Percentiles rank a stretch among this genome's conserved stretches.
phyloP scores from a whole-genome alignment of 2,329 filamentous ascomycete genomes.

The Biscogniauxia marginata region DNA sequence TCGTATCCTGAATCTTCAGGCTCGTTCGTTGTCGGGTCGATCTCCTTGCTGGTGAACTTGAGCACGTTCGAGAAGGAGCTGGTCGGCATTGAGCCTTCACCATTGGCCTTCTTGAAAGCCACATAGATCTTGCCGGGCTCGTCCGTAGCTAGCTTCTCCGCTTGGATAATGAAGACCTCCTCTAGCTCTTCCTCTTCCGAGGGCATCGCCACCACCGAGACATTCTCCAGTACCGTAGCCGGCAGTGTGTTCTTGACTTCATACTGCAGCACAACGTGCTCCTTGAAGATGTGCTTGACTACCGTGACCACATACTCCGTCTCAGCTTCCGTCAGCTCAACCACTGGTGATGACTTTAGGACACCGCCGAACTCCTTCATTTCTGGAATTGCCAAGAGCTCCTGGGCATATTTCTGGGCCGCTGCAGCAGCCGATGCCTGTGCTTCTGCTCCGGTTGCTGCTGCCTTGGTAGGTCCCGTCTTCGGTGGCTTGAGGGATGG shows the following conservation, averaged over 20 bases:
- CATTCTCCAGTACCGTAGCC: slow-evolving; percentile 85
- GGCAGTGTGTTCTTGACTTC: slow-evolving; percentile 97
- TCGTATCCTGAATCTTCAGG: slow-evolving; percentile 92
- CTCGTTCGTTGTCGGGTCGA: slow-evolving; percentile 90
- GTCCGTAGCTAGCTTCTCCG: slow-evolving; percentile 76
- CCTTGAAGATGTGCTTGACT: slow-evolving; percentile 97
- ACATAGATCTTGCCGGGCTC: slow-evolving; percentile 94
- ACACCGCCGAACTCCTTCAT: slow-evolving; percentile 85
- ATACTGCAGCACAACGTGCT: slow-evolving; percentile 93
- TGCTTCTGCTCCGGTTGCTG: slow-evolving; percentile 68
- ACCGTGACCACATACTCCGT: slow-evolving; percentile 95
- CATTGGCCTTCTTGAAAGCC: slow-evolving; percentile 81
- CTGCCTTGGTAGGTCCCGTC: slow-evolving; percentile 70
- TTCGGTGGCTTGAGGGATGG: slow-evolving; percentile 93
- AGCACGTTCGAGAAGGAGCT: slow-evolving; percentile 87
- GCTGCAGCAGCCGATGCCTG: slow-evolving; percentile 74
- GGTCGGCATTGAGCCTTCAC: slow-evolving; percentile 73
- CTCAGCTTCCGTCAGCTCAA: slow-evolving; percentile 94
- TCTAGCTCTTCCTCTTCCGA: slow-evolving; percentile 79
- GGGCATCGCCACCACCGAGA: slow-evolving; percentile 78
- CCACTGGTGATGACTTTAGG: slow-evolving; percentile 82
- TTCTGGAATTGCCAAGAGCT: slow-evolving; percentile 85
- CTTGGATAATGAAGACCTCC: slow-evolving; percentile 92
- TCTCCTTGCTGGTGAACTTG: slow-evolving; percentile 97
- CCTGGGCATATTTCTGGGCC: slow-evolving; percentile 85